A percentile compares a stretch with the other conserved stretches of the same genome.
Evolutionary conservation across 1,284 basidiomycete genomes (phyloP).

Genomic region (Entoloma clypeatum): DNA sequence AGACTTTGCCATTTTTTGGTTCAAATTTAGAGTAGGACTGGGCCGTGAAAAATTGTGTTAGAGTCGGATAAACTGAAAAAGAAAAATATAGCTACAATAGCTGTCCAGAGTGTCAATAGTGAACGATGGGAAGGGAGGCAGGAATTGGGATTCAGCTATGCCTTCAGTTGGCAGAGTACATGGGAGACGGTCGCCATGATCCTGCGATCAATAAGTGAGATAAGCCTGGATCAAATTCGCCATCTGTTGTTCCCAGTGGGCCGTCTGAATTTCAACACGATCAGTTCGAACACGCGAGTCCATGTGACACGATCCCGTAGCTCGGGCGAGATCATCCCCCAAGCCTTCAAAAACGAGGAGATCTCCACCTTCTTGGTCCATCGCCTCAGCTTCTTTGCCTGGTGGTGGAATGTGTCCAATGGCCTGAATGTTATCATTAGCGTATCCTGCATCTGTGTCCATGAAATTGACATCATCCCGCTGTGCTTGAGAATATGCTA

Average conservation of each 20-base stretch:
- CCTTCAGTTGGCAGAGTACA: neutral
- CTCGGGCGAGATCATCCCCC: too few relatives aligned
- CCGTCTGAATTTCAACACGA: constrained; percentile 5
- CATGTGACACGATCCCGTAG: neutral
- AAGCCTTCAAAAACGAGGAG: too few relatives aligned
- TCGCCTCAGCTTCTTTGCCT: neutral
- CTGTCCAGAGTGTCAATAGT: neutral
- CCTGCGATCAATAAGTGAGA: neutral
- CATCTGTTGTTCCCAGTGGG: constrained; percentile 5
- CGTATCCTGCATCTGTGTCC: neutral
- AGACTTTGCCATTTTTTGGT: neutral
- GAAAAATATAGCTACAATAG: neutral
- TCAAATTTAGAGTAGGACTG: neutral
- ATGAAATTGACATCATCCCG: neutral
- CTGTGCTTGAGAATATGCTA: too few relatives aligned
- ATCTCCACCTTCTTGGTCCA: neutral
- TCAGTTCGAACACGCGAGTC: neutral
- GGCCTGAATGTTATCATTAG: neutral
- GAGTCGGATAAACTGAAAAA: neutral
- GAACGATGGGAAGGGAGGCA: too few relatives aligned
- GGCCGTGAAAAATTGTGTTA: too few relatives aligned
- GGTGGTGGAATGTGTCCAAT: neutral
- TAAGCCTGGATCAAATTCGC: constrained; percentile 4
- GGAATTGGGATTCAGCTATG: neutral
- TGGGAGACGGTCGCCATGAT: neutral